Conservation (phyloP, 2,329 filamentous ascomycete genomes). For the Penicillium sp. region DNA sequence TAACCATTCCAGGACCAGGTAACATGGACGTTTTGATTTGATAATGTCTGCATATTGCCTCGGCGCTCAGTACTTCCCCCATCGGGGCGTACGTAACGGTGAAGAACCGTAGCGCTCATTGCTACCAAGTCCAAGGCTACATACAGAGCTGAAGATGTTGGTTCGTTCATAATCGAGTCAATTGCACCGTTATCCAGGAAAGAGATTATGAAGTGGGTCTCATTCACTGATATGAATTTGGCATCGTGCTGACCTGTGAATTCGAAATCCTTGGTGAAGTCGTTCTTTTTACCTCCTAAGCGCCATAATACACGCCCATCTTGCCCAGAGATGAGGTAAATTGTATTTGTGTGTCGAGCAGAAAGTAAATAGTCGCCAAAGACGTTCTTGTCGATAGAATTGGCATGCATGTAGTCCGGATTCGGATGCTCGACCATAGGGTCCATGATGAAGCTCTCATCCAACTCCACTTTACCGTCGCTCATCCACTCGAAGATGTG, state of each 20-base stretch:
- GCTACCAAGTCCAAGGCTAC: conserved; percentile 2
- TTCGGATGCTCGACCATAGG: neutral
- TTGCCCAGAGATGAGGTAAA: conserved; percentile 29
- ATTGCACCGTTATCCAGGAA: conserved; percentile 29
- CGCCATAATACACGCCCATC: conserved; percentile 30
- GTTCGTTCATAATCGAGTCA: neutral
- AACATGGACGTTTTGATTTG: conserved; percentile 4
- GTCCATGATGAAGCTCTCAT: neutral
- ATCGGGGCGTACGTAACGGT: conserved; percentile 9
- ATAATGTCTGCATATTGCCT: conserved; percentile 13
- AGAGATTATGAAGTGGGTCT: conserved; percentile 23
- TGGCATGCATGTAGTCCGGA: conserved; percentile 23
- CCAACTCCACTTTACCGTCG: neutral
- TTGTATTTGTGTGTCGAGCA: conserved; percentile 24
- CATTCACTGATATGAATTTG: conserved; percentile 23
- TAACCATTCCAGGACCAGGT: conserved; percentile 6
- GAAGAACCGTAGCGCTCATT: conserved; percentile 12
- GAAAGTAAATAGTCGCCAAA: conserved; percentile 31
- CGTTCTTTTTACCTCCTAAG: conserved; percentile 2
- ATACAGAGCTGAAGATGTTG: conserved; percentile 7
- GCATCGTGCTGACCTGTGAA: conserved; percentile 30
- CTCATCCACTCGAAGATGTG: neutral
- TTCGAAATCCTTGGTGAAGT: conserved; percentile 9
- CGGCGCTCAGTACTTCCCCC: conserved; percentile 3
- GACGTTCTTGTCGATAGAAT: conserved; percentile 29